Base-by-base conservation (phyloP, 2,329 filamentous ascomycete genomes). In the Aspergillus pseudoterreus region DNA sequence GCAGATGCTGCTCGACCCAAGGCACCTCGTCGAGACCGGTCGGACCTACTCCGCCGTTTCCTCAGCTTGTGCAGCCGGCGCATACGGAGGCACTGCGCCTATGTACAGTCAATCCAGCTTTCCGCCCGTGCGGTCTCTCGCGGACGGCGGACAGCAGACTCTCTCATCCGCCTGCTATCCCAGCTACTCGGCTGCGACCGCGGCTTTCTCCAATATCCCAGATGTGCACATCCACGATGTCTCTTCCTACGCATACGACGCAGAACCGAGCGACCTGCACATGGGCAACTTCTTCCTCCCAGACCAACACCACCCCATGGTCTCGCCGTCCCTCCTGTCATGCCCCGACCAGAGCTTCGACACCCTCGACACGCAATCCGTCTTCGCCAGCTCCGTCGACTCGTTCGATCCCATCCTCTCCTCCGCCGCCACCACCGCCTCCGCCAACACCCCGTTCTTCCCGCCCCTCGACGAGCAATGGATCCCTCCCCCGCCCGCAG, bases 271-370 rank as follows among this genome's bases (percentile, higher is more conserved):
- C 27, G 8, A 30, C 27, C 27, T 30, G 35, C 35, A 38, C 6
- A 49, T 49, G 38, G 36, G 27, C 14, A 36, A 44, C 17, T 19
- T 49, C 41, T 35, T 33, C 41, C 19, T 47, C 12, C 12, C 45
- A 41, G 47, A 36, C 30, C 47, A 49, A n/a, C 38, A 15, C 3
- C 17, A 21, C 15, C 36, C 24, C 1, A n/a, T 11, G 22, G 19
- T 32, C 38, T 43, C 39, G 4, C 38, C 21, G 32, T 43, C 46
- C 4, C 11, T 38, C 6, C 14, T 38, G 14, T 17, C 35, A 5
- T 17, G 15, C 11, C 35, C n/a, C 35, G 35, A 38, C 35, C 35
- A n/a, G 14, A 38, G 35, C 14, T 14, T 15, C 8, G 35, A 38
- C 38, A 24, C 24, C 38, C 22, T 49, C 38, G 38, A 49, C 10